Conservation (phyloP, 768 basidiomycete genomes). For the Calocybe indica region DNA sequence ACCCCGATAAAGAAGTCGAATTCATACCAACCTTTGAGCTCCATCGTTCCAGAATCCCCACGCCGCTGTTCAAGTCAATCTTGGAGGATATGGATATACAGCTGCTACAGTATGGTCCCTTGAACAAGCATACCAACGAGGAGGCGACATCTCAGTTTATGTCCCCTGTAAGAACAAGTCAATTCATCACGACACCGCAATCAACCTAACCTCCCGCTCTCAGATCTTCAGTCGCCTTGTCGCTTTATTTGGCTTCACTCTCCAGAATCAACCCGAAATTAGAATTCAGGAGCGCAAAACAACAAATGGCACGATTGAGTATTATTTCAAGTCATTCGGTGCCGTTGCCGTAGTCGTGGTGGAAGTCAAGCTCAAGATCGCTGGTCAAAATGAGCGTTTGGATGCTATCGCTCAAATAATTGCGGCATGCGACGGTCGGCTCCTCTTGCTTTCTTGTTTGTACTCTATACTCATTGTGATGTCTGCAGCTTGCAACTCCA, state of each 20-base stretch:
- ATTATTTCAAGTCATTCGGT: conserved; percentile 6
- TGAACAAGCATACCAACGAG: conserved; percentile 9
- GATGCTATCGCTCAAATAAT: conserved; percentile 12
- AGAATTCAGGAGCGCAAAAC: conserved; percentile 8
- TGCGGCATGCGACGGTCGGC: conserved; percentile 11
- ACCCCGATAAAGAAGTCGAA: conserved; percentile 2
- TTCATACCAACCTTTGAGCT: conserved; percentile 10
- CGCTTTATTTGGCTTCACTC: conserved; percentile 7
- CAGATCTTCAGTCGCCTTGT: conserved; percentile 17
- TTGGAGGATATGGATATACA: conserved; percentile 14
- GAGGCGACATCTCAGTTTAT: conserved; percentile 13
- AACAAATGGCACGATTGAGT: conserved; percentile 8
- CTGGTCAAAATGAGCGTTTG: conserved; percentile 7
- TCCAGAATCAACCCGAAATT: conserved; percentile 13
- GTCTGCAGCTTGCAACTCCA: conserved; percentile 7
- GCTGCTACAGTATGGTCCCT: conserved; percentile 13
- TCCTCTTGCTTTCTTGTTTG: not conserved
- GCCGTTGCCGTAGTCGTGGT: conserved; percentile 6
- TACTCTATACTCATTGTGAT: conserved; percentile 1
- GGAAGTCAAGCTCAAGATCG: conserved; percentile 7
- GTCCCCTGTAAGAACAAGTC: conserved; percentile 7
- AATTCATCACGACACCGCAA: not conserved
- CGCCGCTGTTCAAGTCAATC: conserved; percentile 10
- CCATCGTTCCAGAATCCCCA: conserved; percentile 16
- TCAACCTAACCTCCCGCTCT: not conserved